Conservation (phyloP, 2,329 filamentous ascomycete genomes). For the Cucurbitaria berberidis region DNA sequence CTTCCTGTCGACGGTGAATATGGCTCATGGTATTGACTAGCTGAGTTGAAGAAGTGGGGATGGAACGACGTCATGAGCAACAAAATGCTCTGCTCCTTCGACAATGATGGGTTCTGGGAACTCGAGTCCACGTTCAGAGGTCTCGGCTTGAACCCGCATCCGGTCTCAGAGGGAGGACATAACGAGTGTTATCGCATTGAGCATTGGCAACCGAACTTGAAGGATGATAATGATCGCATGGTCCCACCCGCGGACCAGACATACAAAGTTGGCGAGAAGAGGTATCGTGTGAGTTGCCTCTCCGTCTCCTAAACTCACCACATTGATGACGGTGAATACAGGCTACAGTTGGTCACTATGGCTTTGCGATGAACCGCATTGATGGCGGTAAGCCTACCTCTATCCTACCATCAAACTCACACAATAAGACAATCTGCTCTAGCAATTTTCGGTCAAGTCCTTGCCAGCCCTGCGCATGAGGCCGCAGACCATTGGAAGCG, state of each 20-base stretch:
- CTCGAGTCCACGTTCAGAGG: background rate
- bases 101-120: background rate
- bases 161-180: background rate
- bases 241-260: background rate
- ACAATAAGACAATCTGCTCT: background rate
- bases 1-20: background rate
- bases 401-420: background rate
- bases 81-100: too few relatives aligned
- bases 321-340: background rate
- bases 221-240: too few relatives aligned
- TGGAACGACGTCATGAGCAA: background rate
- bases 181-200: background rate
- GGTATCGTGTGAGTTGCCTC: background rate
- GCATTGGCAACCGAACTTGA: background rate
- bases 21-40: background rate
- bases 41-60: background rate
- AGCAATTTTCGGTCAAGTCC: background rate
- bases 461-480: background rate
- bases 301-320: too few relatives aligned
- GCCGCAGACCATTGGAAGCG: background rate
- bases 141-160: background rate
- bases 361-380: background rate
- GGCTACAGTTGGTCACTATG: background rate
- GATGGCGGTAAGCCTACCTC: background rate
- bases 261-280: background rate